Conservation (phyloP, 2,329 filamentous ascomycete species). For the Didymella sp. region DNA sequence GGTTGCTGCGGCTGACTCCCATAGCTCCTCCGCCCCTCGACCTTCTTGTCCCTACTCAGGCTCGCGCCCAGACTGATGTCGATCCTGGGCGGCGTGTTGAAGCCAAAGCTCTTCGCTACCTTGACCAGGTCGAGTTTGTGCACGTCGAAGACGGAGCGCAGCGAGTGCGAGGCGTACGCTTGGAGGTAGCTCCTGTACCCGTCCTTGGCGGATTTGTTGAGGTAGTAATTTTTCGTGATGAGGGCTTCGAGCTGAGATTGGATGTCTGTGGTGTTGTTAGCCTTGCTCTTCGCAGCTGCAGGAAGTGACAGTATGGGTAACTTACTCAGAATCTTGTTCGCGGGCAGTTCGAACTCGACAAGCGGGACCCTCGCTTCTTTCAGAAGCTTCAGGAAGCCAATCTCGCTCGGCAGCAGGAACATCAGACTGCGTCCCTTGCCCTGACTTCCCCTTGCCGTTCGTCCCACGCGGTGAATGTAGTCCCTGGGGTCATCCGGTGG, state of each 20-base stretch:
- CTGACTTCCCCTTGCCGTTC: constrained; percentile 85
- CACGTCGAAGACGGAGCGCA: constrained; percentile 85
- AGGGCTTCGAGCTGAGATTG: constrained; percentile 85
- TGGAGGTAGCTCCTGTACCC: constrained; percentile 91
- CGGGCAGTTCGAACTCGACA: constrained; percentile 93
- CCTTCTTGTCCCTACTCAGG: constrained; percentile 73
- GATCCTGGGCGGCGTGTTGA: constrained; percentile 76
- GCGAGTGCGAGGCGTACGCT: constrained; percentile 86
- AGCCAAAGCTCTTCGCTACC: constrained; percentile 85
- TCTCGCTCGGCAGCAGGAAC: constrained; percentile 90
- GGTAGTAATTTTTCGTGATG: constrained; percentile 93
- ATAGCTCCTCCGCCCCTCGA: constrained; percentile 71
- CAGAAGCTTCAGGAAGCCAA: constrained; percentile 89
- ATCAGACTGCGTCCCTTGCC: constrained; percentile 87
- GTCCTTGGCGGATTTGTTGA: constrained; percentile 82
- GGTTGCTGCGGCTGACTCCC: constrained; percentile 77
- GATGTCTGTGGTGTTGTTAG: constrained; percentile 57
- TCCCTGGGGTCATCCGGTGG: constrained; percentile 81
- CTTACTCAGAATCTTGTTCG: constrained; percentile 77
- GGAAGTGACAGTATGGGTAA: not conserved
- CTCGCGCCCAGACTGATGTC: constrained; percentile 80
- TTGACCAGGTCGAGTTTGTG: constrained; percentile 82
- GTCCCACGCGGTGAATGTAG: constrained; percentile 85
- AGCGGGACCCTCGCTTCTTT: constrained; percentile 92
- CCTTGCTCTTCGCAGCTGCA: not conserved